These are phyloP conservation scores for Chlorella sp. DNA, from an alignment of 139 green algal species.

Conservation along the genomic window DNA sequence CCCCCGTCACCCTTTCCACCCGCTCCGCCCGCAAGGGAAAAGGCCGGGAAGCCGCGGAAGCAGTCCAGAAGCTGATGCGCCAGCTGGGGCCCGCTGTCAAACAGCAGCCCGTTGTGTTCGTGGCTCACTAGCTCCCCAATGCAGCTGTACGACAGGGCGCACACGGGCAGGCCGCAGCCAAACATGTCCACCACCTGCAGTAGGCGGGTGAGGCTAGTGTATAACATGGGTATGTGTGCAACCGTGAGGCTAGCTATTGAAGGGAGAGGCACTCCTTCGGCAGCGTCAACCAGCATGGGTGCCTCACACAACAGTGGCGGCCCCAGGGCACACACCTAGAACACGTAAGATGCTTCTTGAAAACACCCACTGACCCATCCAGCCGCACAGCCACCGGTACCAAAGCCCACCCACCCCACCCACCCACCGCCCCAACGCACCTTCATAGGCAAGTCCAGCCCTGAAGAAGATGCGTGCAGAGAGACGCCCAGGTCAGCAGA, in stretches of 20 bases:
- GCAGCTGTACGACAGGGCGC: slow-evolving; percentile 82
- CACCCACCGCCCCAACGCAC: slow-evolving; percentile 28
- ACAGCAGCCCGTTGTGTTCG: slow-evolving; percentile 85
- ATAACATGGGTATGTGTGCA: background rate
- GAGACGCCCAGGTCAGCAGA: slow-evolving; percentile 91
- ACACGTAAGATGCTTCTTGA: no score
- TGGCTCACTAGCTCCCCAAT: slow-evolving; percentile 85
- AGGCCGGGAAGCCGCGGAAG: slow-evolving; percentile 56
- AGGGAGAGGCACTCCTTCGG: no score
- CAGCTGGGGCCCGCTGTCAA: slow-evolving; percentile 71
- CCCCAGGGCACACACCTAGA: no score
- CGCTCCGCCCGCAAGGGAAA: background rate
- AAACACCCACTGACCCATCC: no score
- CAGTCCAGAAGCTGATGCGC: slow-evolving; percentile 63
- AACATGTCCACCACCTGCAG: slow-evolving; percentile 99
- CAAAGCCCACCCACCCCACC: no score
- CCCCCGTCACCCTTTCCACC: slow-evolving; percentile 12
- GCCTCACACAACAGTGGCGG: background rate
- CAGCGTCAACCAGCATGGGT: no score
- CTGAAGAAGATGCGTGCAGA: slow-evolving; percentile 91
- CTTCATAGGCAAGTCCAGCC: slow-evolving; percentile 99
- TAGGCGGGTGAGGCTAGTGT: slow-evolving; percentile 63
- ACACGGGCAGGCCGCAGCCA: slow-evolving; percentile 91
- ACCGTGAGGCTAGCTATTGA: background rate
- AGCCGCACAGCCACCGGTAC: no score